phyloP scores from a whole-genome alignment of 2,329 filamentous ascomycete genomes.

The Diaporthe helianthi region DNA sequence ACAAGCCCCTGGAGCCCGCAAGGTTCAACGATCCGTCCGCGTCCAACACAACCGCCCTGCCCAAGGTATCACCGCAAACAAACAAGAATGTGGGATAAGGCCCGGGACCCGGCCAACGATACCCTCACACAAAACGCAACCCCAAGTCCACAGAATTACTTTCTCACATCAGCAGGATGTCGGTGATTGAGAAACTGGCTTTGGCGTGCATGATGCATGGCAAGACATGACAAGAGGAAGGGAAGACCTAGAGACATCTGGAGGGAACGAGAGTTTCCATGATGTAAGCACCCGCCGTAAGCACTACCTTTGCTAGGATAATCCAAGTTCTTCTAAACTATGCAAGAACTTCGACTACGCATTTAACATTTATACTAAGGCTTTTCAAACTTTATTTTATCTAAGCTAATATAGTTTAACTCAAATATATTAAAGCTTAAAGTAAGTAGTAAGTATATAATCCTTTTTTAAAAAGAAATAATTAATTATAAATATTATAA shows the following conservation, averaged over 20 bases:
- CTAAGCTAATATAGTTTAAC: too few species aligned
- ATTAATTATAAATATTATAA: too few species aligned
- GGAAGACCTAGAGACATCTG: not conserved
- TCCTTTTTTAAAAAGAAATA: too few species aligned
- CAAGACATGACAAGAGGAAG: not conserved
- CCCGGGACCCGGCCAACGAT: not conserved
- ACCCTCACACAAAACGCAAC: not conserved
- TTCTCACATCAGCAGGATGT: slow-evolving; percentile 8
- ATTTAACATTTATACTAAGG: too few species aligned
- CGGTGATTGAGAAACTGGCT: not conserved
- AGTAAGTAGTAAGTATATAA: too few species aligned
- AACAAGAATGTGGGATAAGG: not conserved
- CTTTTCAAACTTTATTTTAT: too few species aligned
- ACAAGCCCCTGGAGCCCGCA: slow-evolving; percentile 16
- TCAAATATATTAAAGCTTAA: too few species aligned
- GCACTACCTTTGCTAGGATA: not conserved
- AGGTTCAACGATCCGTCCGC: not conserved
- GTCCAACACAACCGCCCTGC: not conserved
- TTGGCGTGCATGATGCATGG: not conserved
- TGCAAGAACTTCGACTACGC: too few species aligned
- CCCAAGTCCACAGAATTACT: not conserved
- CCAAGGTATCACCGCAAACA: not conserved
- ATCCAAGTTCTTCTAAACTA: not conserved
- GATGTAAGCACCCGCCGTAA: not conserved
- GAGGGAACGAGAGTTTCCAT: not conserved